Conservation (phyloP, 768 basidiomycete genomes). For the Amanita subjunquillea region DNA sequence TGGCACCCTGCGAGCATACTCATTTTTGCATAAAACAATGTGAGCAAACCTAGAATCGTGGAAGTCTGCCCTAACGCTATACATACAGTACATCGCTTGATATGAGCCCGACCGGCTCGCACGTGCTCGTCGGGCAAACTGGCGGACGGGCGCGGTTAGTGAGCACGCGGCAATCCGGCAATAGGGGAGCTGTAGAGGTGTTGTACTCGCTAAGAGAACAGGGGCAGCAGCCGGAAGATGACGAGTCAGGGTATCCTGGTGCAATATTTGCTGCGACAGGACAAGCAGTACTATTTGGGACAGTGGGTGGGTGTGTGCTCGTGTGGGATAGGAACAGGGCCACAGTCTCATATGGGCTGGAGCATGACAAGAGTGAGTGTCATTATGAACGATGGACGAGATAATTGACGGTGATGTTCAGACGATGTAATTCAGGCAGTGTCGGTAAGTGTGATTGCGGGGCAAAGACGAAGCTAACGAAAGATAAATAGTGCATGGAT, state of each 20-base stretch:
- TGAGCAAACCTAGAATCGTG: conserved; percentile 19
- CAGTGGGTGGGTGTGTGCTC: conserved; percentile 40
- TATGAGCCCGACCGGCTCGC: conserved; percentile 34
- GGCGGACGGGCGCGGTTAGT: conserved; percentile 43
- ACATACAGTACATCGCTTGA: conserved; percentile 41
- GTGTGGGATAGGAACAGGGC: conserved; percentile 54
- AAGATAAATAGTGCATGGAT: conserved; percentile 32
- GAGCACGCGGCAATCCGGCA: conserved; percentile 35
- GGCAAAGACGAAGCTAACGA: neutral
- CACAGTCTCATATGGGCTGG: conserved; percentile 45
- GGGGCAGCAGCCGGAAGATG: conserved; percentile 16
- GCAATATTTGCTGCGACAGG: conserved; percentile 45
- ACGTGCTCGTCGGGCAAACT: conserved; percentile 42
- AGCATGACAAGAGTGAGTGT: conserved; percentile 46
- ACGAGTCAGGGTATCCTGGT: conserved; percentile 23
- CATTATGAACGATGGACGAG: conserved; percentile 6
- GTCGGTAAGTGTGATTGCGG: conserved; percentile 19
- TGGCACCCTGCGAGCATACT: conserved; percentile 50
- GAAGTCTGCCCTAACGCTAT: neutral
- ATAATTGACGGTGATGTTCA: conserved; percentile 13
- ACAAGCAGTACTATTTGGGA: conserved; percentile 48
- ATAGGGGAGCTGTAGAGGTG: conserved; percentile 42
- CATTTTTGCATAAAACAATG: conserved; percentile 52
- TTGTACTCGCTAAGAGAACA: conserved; percentile 36
- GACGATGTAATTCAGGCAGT: conserved; percentile 31